Base-by-base conservation (phyloP, 106 monocot species). In the Hemerocallis citrina region DNA sequence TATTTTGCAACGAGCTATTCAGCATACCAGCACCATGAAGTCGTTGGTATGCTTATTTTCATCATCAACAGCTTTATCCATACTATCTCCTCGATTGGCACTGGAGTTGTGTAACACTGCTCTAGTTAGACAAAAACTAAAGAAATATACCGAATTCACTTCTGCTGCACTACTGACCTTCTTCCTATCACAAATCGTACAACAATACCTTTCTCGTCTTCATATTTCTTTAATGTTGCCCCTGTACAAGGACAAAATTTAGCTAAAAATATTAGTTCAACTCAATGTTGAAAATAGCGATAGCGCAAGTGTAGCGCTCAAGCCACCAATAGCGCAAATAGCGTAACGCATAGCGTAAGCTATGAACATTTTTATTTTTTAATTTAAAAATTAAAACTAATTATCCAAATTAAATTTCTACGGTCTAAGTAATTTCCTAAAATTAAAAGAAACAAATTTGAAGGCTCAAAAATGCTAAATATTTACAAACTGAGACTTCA, bases 1-100 rank as follows among this genome's bases (percentile, higher is more conserved):
- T n/a, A n/a, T n/a, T n/a, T n/a, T n/a, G n/a, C n/a, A n/a, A n/a
- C n/a, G n/a, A n/a, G n/a, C n/a, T n/a, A n/a, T n/a, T n/a, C 61
- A 67, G 60, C 92, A 68, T 71, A 92, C 92, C 51, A 94, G 78
- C 63, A 94, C 72, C 20, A 94, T 51, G 66, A 94, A 77, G 70
- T 94, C 93, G 63, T 86, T 76, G 9, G 75, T 80, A 40, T 60
- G 50, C 43, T 46, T 75, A 62, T 83, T 83, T 69, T 95, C 94
- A 20, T 86, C 82, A 64, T 85, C 82, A 75, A 95, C 81, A 74
- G 68, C 83, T 60, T 73, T 89, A 42, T 89, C 86, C 52, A 77
- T 63, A 71, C 65, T 68, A 45, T 95, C 94, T 68, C 83, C 89
- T 7, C 62, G 66, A 78, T 89, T 89, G 55, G 83, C 78, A 83